Evolutionary conservation across 306 rosid species (phyloP).

Genomic region (Rubus idaeus): DNA sequence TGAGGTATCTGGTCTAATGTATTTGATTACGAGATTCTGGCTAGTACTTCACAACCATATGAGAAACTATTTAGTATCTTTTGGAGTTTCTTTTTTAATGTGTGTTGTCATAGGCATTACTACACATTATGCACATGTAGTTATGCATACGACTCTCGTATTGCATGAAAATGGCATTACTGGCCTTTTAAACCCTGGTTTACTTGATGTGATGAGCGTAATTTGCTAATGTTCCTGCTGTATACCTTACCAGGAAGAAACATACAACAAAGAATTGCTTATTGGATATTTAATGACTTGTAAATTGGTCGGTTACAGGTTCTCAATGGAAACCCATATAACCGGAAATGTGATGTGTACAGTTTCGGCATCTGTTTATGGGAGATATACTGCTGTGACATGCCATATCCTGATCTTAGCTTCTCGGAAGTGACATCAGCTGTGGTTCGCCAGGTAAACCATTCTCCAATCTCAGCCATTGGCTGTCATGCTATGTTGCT

Average conservation of each 20-base stretch:
- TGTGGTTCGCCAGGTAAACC: constrained; percentile 88
- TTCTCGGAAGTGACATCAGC: constrained; percentile 97
- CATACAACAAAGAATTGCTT: background rate
- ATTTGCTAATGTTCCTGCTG: constrained; percentile 4
- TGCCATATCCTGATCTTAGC: constrained; percentile 98
- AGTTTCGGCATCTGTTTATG: constrained; percentile 96
- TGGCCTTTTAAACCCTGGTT: background rate
- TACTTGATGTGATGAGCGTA: background rate
- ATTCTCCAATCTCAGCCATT: constrained; percentile 1
- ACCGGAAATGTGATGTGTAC: constrained; percentile 95
- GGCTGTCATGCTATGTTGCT: background rate
- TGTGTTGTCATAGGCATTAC: background rate
- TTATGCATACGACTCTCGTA: background rate
- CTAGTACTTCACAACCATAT: background rate
- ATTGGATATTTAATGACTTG: constrained; percentile 25
- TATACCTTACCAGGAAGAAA: background rate
- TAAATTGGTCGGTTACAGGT: constrained; percentile 56
- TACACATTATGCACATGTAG: background rate
- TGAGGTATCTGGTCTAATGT: constrained; percentile 54
- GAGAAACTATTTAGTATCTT: constrained; percentile 2
- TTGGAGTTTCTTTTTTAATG: background rate
- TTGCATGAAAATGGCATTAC: background rate
- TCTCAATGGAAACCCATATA: constrained; percentile 93
- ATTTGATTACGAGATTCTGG: background rate
- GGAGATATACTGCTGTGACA: constrained; percentile 98